These are phyloP conservation scores for Anisodus tanguticus DNA, from an alignment of 257 asterid genomes.

Conservation along the genomic window DNA sequence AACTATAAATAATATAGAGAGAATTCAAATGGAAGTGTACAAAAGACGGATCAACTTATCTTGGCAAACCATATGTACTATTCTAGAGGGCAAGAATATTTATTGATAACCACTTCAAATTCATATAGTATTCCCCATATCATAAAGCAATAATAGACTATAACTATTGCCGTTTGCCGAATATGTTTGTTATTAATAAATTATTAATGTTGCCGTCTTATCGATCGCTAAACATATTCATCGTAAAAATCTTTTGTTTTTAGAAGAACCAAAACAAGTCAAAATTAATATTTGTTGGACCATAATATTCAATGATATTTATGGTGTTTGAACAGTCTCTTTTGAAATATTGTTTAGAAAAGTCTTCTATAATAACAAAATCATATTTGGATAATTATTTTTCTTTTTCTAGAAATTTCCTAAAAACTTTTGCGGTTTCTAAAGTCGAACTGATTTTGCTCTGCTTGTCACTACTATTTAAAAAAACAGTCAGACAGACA, in stretches of 20 bases:
- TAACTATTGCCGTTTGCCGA: neutral
- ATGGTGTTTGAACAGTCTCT: neutral
- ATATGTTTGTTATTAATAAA: neutral
- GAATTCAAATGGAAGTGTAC: too few species aligned
- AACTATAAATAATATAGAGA: too few species aligned
- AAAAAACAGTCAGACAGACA: neutral
- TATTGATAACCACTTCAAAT: neutral
- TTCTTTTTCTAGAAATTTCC: neutral
- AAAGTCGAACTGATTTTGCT: neutral
- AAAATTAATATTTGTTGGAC: neutral
- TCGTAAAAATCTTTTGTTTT: neutral
- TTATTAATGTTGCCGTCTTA: neutral
- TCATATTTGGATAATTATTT: neutral
- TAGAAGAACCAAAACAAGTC: neutral
- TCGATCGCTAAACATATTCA: neutral
- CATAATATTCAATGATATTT: neutral
- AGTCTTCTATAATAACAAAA: neutral
- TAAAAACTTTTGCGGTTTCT: neutral
- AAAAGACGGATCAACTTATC: neutral
- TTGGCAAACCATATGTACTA: neutral
- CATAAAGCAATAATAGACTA: neutral
- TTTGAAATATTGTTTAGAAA: neutral
- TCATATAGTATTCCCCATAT: neutral
- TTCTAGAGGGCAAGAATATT: neutral
- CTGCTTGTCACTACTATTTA: neutral